These are phyloP conservation scores for Reticulascus tulasneorum DNA, from an alignment of 2,329 filamentous ascomycete genomes.

Conservation along the genomic window DNA sequence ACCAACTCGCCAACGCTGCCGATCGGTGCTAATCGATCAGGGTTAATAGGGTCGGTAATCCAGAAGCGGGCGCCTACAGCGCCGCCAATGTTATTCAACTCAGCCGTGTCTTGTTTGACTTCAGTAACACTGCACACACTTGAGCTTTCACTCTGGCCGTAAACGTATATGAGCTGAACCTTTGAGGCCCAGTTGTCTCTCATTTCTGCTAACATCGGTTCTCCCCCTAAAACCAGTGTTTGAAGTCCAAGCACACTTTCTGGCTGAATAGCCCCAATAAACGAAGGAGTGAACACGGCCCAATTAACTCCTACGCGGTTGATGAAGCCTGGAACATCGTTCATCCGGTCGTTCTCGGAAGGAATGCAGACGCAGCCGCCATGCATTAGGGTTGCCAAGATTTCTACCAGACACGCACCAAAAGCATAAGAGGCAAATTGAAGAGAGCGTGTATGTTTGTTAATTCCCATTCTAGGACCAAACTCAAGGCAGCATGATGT, in stretches of 20 bases:
- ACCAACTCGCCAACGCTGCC: conserved; percentile 10
- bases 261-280: conserved; percentile 43
- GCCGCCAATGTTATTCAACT: conserved; percentile 16
- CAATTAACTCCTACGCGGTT: conserved; percentile 46
- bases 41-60: conserved; percentile 20
- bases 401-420: conserved; percentile 48
- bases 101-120: background rate
- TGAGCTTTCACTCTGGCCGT: conserved; percentile 22
- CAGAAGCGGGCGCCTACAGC: conserved; percentile 19
- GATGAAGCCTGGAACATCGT: conserved; percentile 46
- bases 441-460: background rate
- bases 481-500: conserved; percentile 17
- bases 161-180: conserved; percentile 18
- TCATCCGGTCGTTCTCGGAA: conserved; percentile 33
- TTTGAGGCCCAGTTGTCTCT: conserved; percentile 16
- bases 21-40: conserved; percentile 3
- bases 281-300: conserved; percentile 54
- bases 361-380: conserved; percentile 37
- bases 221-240: conserved; percentile 28
- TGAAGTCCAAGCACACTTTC: conserved; percentile 29
- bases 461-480: too few species aligned
- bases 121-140: conserved; percentile 26
- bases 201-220: conserved; percentile 19
- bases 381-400: conserved; percentile 45
- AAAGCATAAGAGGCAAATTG: conserved; percentile 52